A percentile compares a stretch with the other conserved stretches of the same genome.
Evolutionary conservation across 192 early-diverging fungal species (phyloP).

Genomic region (Lobosporangium transversale): DNA sequence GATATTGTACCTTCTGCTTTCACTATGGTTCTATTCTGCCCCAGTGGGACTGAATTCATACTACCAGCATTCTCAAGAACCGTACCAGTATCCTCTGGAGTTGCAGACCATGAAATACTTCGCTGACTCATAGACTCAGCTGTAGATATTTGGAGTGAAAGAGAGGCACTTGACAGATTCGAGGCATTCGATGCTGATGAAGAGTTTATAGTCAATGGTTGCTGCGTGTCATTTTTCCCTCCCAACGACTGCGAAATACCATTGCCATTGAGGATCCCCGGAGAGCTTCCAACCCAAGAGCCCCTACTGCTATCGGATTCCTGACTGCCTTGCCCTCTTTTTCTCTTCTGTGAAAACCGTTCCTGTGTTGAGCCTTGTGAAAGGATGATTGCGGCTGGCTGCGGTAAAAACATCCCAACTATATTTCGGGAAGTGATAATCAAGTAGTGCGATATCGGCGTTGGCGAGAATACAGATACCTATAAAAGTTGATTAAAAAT

Average conservation of each 20-base stretch:
- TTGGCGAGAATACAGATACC: slow-evolving; percentile 44
- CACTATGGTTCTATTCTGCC: background rate
- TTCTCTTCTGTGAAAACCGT: slow-evolving; percentile 20
- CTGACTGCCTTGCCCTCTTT: background rate
- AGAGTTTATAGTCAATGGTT: background rate
- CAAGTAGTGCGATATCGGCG: slow-evolving; percentile 35
- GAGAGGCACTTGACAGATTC: too few relatives aligned
- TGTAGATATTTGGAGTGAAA: too few relatives aligned
- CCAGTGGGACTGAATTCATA: background rate
- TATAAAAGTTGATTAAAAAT: background rate
- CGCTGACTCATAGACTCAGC: too few relatives aligned
- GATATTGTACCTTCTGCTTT: background rate
- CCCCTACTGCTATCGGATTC: background rate
- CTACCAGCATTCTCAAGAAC: background rate
- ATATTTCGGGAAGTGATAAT: slow-evolving; percentile 39
- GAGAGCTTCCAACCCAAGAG: background rate
- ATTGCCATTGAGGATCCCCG: background rate
- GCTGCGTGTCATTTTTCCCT: too few relatives aligned
- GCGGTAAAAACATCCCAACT: slow-evolving; percentile 11
- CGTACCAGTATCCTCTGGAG: background rate
- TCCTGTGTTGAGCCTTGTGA: slow-evolving; percentile 41
- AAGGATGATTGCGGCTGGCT: slow-evolving; percentile 3
- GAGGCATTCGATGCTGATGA: too few relatives aligned
- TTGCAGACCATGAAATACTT: background rate
- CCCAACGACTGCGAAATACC: background rate